A percentile compares a stretch with the other conserved stretches of the same genome.
phyloP scores from a whole-genome alignment of 208 protist species.

The Wallacemonas sp. region DNA sequence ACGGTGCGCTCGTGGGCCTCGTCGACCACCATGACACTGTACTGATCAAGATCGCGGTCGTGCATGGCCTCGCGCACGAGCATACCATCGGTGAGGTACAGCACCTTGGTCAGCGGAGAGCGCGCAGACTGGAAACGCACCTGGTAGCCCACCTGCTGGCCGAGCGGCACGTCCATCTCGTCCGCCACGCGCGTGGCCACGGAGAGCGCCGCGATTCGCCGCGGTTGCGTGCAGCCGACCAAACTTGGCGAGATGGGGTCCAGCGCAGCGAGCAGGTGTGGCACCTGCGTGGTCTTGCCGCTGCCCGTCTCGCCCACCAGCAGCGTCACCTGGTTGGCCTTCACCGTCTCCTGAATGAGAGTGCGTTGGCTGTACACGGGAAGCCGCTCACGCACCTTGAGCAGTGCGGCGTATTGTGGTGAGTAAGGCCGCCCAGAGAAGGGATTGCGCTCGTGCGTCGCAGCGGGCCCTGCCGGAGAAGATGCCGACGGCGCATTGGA shows the following conservation, averaged over 20 bases:
- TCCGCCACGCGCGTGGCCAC: constrained; percentile 98
- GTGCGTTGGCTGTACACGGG: constrained; percentile 63
- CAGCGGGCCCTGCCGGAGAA: background rate
- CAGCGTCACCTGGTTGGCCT: constrained; percentile 79
- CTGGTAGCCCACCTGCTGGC: constrained; percentile 98
- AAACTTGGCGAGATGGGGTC: constrained; percentile 24
- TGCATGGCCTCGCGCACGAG: constrained; percentile 95
- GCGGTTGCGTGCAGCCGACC: constrained; percentile 97
- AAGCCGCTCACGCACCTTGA: constrained; percentile 43
- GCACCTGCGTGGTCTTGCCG: constrained; percentile 97
- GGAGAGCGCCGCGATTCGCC: constrained; percentile 98
- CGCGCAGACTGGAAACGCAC: constrained; percentile 98
- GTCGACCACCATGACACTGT: constrained; percentile 98
- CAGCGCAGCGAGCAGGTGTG: constrained; percentile 90
- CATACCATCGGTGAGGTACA: constrained; percentile 99
- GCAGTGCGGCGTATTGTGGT: constrained; percentile 46
- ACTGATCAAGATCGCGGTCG: constrained; percentile 90
- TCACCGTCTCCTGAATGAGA: constrained; percentile 71
- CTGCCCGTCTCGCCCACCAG: constrained; percentile 96
- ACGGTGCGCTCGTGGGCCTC: constrained; percentile 99
- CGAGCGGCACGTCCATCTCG: constrained; percentile 97
- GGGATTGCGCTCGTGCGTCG: constrained; percentile 20
- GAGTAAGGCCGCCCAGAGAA: constrained; percentile 58
- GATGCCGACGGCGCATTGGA: background rate
- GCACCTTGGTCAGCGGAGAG: constrained; percentile 93